phyloP scores from a whole-genome alignment of 2,329 filamentous ascomycete species.

The Monilinia fructicola region DNA sequence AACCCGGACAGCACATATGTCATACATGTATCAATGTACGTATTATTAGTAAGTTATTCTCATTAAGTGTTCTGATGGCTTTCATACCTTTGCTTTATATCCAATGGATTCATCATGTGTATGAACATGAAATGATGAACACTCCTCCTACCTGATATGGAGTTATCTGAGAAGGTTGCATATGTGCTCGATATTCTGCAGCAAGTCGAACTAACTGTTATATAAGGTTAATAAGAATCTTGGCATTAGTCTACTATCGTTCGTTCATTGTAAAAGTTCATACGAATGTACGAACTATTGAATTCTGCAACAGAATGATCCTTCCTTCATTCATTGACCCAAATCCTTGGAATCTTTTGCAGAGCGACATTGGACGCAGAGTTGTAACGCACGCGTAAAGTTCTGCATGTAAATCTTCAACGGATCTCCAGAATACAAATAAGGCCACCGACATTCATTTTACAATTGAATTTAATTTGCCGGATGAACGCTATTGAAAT shows the following conservation, averaged over 20 bases:
- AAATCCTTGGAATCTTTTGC: not conserved
- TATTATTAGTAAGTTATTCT: not conserved
- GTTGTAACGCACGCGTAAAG: not conserved
- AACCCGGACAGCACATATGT: not conserved
- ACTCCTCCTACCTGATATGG: not conserved
- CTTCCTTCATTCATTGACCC: not conserved
- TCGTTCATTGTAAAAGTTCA: not conserved
- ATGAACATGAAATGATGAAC: not conserved
- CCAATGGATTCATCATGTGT: not conserved
- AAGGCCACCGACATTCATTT: not conserved
- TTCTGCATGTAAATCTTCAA: not conserved
- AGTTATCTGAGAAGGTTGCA: not conserved
- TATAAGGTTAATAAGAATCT: not conserved
- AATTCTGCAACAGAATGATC: not conserved
- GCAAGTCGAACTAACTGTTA: too few relatives aligned
- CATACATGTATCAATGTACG: not conserved
- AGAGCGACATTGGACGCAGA: not conserved
- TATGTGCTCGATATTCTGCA: not conserved
- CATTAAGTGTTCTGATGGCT: not conserved
- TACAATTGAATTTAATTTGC: not conserved
- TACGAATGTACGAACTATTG: not conserved
- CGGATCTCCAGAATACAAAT: not conserved
- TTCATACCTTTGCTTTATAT: not conserved
- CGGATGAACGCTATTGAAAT: not conserved
- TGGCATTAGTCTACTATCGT: not conserved